phyloP scores from a whole-genome alignment of 257 asterid species.

The Primulina huaijiensis region DNA sequence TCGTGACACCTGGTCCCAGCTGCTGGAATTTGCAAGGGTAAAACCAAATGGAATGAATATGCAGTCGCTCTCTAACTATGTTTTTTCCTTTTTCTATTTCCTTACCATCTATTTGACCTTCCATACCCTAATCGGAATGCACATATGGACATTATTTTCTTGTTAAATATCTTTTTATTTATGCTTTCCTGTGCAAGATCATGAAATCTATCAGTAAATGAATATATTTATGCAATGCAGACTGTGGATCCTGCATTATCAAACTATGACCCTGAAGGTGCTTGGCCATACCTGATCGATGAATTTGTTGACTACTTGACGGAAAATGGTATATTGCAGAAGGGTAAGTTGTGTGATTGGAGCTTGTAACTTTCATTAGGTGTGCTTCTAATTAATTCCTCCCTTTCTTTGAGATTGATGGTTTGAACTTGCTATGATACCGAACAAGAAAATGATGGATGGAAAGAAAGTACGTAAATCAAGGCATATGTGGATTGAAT shows the following conservation, averaged over 20 bases:
- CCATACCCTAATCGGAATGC: not conserved
- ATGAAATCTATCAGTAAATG: no score
- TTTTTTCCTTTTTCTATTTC: no score
- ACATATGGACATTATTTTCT: not conserved
- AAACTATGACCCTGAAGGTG: slow-evolving; percentile 94
- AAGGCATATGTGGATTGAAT: not conserved
- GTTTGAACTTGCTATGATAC: slow-evolving; percentile 4
- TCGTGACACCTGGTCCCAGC: slow-evolving; percentile 98
- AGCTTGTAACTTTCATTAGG: slow-evolving; percentile 46
- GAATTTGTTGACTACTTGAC: slow-evolving; percentile 89
- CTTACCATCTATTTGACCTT: not conserved
- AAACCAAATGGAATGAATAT: not conserved
- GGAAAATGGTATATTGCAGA: slow-evolving; percentile 64
- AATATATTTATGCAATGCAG: slow-evolving; percentile 41
- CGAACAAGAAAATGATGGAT: slow-evolving; percentile 1
- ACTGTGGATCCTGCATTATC: slow-evolving; percentile 75
- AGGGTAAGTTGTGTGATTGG: slow-evolving; percentile 67
- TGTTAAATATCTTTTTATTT: no score
- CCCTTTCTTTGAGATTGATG: slow-evolving; percentile 24
- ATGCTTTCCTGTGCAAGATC: not conserved
- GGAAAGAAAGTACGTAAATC: not conserved
- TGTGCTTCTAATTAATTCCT: slow-evolving; percentile 22
- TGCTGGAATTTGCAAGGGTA: slow-evolving; percentile 96
- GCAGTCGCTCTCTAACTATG: no score
- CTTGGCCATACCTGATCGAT: slow-evolving; percentile 98